Base-by-base conservation (phyloP, 305 asterid species). In the Withania somnifera region DNA sequence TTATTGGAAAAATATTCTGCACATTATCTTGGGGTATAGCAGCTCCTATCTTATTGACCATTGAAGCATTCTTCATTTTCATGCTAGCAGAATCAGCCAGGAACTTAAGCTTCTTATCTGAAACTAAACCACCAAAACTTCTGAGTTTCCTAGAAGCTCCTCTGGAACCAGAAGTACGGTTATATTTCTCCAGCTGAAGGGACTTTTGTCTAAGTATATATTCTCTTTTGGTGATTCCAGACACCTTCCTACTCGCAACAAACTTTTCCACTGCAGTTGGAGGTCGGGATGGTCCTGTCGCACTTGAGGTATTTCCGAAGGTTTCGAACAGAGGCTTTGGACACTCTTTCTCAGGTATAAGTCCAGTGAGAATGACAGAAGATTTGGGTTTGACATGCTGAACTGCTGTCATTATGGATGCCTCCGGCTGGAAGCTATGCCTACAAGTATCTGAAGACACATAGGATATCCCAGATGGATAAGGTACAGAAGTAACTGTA, bases 21-120 rank as follows among this genome's bases (percentile, higher is more conserved):
- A 54, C 34, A 82, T 82, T 86, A 30, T 88, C 93, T 67, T 84
- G 84, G 56, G 94, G 57, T 52, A 52, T 52, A 52, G 57, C 2
- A 52, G 20, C 20, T 86, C 73, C 81, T 78, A 54, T 87, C 73
- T 87, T 90, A 64, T 87, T 87, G 81, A 63, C 82, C 86, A 88
- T 81, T 8, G 87, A 81, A 30, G 89, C 63, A 28, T 89, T 92
- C 83, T 87, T 94, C 64, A 91, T 58, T 86, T 86, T 89, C 66
- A 89, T 63, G 79, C 89, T 86, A 7, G 93, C 85, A 71, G 93
- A 86, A 56, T 91, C 95, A 8, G 92, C 93, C 26, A 94, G 88
- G 1, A 93, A 93, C 83, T 89, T 92, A 45, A 91, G 94, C 81
- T 93, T 93, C 88, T 91, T 90, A 89, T 95, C 99, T 87, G 91